A percentile compares a stretch with the other conserved stretches of the same genome.
Conservation (phyloP, 805 yeast genomes). For the Pichia gijzeniarum region DNA sequence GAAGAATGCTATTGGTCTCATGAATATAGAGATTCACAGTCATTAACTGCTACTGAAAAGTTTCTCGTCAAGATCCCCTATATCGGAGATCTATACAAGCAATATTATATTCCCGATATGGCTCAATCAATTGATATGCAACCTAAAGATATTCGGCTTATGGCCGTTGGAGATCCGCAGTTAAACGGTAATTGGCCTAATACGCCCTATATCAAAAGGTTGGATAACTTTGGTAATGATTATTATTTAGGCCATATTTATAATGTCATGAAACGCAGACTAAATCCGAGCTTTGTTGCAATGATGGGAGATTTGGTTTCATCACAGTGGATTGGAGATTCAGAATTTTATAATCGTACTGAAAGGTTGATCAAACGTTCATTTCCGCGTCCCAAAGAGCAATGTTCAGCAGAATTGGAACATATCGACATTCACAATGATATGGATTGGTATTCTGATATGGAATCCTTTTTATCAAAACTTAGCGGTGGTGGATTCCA, state of each 20-base stretch:
- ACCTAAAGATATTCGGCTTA: slow-evolving; percentile 42
- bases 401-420: slow-evolving; percentile 43
- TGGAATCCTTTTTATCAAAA: slow-evolving; percentile 29
- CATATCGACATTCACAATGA: slow-evolving; percentile 43
- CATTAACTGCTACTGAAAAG: slow-evolving; percentile 14
- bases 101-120: slow-evolving; percentile 26
- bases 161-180: slow-evolving; percentile 95
- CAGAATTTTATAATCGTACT: slow-evolving; percentile 78
- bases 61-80: slow-evolving; percentile 25
- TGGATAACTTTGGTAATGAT: slow-evolving; percentile 90
- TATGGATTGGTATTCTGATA: slow-evolving; percentile 47
- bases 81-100: slow-evolving; percentile 29
- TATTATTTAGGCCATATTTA: slow-evolving; percentile 82
- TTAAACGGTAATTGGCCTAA: slow-evolving; percentile 80
- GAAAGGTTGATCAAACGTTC: slow-evolving; percentile 65
- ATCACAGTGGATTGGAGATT: slow-evolving; percentile 89
- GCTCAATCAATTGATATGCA: slow-evolving; percentile 1
- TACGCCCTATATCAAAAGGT: slow-evolving; percentile 62
- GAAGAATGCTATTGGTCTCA: slow-evolving; percentile 57
- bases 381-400: slow-evolving; percentile 51
- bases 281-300: slow-evolving; percentile 73
- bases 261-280: slow-evolving; percentile 50
- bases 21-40: slow-evolving; percentile 19
- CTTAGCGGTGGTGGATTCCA: slow-evolving; percentile 29
- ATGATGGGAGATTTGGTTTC: slow-evolving; percentile 92